Evolutionary conservation across 2,329 filamentous ascomycete species (phyloP), one percentile per base, ranked within the genome.

Genomic region (Sporothrix luriei): DNA sequence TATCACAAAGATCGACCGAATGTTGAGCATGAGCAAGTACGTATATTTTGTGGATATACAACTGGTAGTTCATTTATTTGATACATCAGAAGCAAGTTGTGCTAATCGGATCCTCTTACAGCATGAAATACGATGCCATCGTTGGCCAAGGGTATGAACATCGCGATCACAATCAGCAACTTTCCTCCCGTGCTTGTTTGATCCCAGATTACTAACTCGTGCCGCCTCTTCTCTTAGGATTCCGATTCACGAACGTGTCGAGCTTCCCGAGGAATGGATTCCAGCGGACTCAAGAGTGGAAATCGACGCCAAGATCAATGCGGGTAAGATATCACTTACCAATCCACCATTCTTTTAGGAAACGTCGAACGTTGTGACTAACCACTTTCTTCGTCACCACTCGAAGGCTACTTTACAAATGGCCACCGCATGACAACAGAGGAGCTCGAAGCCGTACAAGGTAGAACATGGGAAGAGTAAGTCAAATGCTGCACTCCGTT

Each of bases 21-120:
- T 98, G 95, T 83, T 97, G 75, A 97, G 92, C 82, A 98, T 98
- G 95, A 97, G 92, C 81, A 97, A 98, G 90, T 91, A 78, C 83
- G 88, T 83, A 43, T 29, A n/a, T 1, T 11, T 3, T 3, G 43
- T 9, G 21, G 21, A 48, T 19, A 14, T 33, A 43, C 10, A 13
- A 61, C 24, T 16, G 19, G 16, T 19, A 19, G 14, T 57, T 26
- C 61, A 38, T 66, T 29, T 54, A 43, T 21, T 21, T 4, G n/a
- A n/a, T 38, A 16, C 19, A 2, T n/a, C 9, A 33, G 5, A 14
- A 38, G 33, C 38, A 38, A 6, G 52, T 5, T 54, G 26, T 51
- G 19, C 57, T 69, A 24, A 69, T 38, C 3, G 5, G n/a, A 4
- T 52, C 33, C 9, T 67, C 51, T 38, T 43, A 19, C 55, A 92